Evolutionary conservation across 2,329 filamentous ascomycete genomes (phyloP).

Genomic region (Alternaria sp.): DNA sequence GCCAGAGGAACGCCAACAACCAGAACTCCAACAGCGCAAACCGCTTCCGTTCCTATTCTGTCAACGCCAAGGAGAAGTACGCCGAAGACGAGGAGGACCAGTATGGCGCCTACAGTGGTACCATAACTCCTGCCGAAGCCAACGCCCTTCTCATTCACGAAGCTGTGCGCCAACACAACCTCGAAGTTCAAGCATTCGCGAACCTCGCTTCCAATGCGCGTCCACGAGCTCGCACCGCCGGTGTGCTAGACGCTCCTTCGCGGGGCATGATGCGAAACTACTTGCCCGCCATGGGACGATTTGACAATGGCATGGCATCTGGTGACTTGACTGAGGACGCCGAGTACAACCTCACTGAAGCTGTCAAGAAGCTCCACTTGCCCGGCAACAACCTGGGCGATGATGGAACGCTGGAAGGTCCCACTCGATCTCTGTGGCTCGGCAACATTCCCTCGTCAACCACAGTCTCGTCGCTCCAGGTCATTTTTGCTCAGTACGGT

Average conservation of each 20-base stretch:
- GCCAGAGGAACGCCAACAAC: constrained; percentile 64
- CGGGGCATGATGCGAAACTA: constrained; percentile 72
- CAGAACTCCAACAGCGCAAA: constrained; percentile 74
- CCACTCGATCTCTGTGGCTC: constrained; percentile 93
- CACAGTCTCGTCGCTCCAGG: constrained; percentile 90
- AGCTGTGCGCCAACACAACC: constrained; percentile 87
- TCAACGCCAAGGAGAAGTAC: constrained; percentile 98
- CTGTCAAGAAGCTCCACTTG: constrained; percentile 75
- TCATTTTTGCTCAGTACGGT: constrained; percentile 95
- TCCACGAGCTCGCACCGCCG: constrained; percentile 88
- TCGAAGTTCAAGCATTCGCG: constrained; percentile 91
- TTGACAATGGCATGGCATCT: constrained; percentile 75
- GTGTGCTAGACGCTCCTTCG: constrained; percentile 82
- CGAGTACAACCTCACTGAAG: constrained; percentile 81
- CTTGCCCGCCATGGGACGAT: constrained; percentile 65
- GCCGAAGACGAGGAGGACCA: constrained; percentile 86
- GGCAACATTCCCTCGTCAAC: constrained; percentile 97
- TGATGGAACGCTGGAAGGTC: constrained; percentile 83
- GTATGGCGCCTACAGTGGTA: constrained; percentile 67
- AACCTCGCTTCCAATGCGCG: constrained; percentile 82
- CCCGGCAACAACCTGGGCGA: constrained; percentile 71
- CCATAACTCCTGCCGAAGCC: constrained; percentile 67
- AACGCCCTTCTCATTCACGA: constrained; percentile 70
- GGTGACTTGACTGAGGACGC: constrained; percentile 79
- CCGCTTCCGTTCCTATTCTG: constrained; percentile 94